phyloP scores from a whole-genome alignment of 441 rosid species.

The Jatropha multifida region DNA sequence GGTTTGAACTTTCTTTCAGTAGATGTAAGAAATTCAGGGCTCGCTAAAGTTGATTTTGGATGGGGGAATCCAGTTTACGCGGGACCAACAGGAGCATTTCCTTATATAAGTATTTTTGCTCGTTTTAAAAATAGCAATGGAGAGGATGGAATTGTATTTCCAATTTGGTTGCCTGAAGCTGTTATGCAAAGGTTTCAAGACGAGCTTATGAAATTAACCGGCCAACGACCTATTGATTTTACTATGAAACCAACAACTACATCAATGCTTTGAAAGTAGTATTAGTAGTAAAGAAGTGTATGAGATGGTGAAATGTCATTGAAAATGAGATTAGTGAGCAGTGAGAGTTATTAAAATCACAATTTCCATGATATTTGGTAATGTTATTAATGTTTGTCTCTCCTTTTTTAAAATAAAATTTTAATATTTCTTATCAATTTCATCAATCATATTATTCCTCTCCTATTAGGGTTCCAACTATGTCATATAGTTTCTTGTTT shows the following conservation, averaged over 20 bases:
- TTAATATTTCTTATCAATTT: too few species aligned
- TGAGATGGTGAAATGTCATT: too few species aligned
- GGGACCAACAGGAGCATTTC: not conserved
- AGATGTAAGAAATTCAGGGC: not conserved
- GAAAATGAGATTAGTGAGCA: too few species aligned
- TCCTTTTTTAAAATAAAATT: too few species aligned
- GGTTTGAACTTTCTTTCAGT: not conserved
- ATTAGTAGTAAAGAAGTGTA: too few species aligned
- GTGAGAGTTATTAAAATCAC: too few species aligned
- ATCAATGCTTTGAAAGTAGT: not conserved
- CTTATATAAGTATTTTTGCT: not conserved
- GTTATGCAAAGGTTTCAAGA: slow-evolving; percentile 6
- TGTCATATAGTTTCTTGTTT: too few species aligned
- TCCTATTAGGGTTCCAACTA: too few species aligned
- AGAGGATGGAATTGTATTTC: slow-evolving; percentile 6
- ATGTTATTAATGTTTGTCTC: too few species aligned
- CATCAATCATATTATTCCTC: too few species aligned
- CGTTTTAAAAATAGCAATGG: slow-evolving; percentile 1
- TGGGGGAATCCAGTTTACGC: slow-evolving; percentile 17
- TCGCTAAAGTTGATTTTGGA: slow-evolving; percentile 12
- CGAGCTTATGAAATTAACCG: not conserved
- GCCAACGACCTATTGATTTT: too few species aligned
- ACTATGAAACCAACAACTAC: not conserved
- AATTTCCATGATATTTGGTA: too few species aligned
- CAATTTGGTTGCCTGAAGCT: not conserved